Base-by-base conservation (phyloP, 2,329 filamentous ascomycete genomes). In the Aureobasidium vineae region DNA sequence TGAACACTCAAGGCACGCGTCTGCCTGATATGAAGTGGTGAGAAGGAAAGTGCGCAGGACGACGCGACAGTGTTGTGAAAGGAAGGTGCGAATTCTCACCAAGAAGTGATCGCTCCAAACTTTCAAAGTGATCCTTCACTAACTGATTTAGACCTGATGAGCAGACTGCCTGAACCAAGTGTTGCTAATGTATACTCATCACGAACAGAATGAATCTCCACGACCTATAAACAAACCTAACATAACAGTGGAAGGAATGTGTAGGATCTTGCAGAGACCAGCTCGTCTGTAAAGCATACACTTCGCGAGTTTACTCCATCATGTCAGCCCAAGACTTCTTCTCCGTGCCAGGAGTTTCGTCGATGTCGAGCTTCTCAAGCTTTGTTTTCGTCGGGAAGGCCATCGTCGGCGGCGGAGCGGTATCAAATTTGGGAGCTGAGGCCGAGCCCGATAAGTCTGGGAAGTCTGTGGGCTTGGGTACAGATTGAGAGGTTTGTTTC, bases 381-480 rank as follows among this genome's bases (percentile, higher is more conserved):
- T 69, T 66, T 13, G 59, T 31, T 23, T 65, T 60, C 7, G 54
- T 53, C 21, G 68, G 67, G 47, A 68, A 67, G 8, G 60, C 64
- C 47, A 68, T 56, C 8, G 49, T 36, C 13, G 56, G 56, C 11
- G 66, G 45, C 21, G 56, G 47, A n/a, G 38, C 57, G 15, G 53
- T 38, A 21, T 47, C 66, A 19, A 53, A 54, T 23, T 68, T 49
- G 13, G 45, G 77, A 68, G 75, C 78, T 78, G 79, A 79, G 1
- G 72, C 65, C 13, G 80, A 78, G 19, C 45, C 38, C 11, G 61
- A 33, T 19, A 83, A 71, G 13, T 79, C 77, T 5, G 81, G 81
- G 68, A 83, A 83, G 54, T 83, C 81, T 31, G 78, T 74, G 21
- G 74, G 69, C 47, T 74, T 74, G 1, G 80, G 81, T n/a, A 72